These are phyloP conservation scores for Vitis riparia DNA, from an alignment of 164 flowering plant species.

Conservation along the genomic window DNA sequence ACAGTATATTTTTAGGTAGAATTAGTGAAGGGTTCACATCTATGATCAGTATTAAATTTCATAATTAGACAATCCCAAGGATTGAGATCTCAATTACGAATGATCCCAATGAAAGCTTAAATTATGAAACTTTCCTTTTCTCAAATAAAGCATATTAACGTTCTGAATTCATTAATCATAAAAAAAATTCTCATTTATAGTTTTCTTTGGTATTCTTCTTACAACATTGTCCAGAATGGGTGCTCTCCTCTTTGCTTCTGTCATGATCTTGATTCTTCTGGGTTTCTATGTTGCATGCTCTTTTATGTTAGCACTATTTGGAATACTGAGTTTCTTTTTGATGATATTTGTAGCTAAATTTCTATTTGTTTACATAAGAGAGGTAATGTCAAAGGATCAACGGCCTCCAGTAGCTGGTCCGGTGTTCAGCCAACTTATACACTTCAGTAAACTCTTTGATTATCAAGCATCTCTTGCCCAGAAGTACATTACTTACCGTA, in stretches of 20 bases:
- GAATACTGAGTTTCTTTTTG: not conserved
- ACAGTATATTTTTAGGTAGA: too few relatives aligned
- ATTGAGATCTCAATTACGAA: too few relatives aligned
- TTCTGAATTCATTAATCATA: too few relatives aligned
- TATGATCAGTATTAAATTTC: too few relatives aligned
- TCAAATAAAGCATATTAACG: too few relatives aligned
- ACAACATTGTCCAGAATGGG: constrained; percentile 1
- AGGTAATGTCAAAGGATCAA: constrained; percentile 7
- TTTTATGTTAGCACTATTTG: not conserved
- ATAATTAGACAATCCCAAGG: too few relatives aligned
- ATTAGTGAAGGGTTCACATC: too few relatives aligned
- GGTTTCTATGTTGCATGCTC: constrained; percentile 3
- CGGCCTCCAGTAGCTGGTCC: constrained; percentile 39
- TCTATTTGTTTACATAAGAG: constrained; percentile 2
- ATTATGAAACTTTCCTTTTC: too few relatives aligned
- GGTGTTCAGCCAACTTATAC: constrained; percentile 26
- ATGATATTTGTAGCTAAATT: not conserved
- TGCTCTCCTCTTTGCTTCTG: constrained; percentile 8
- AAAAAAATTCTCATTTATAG: too few relatives aligned
- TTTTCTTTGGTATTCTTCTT: too few relatives aligned
- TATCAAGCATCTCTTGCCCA: constrained; percentile 29
- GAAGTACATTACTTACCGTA: constrained; percentile 29
- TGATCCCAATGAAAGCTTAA: too few relatives aligned
- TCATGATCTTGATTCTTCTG: not conserved
- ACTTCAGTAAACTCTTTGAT: constrained; percentile 38